A percentile compares a stretch with the other conserved stretches of the same genome.
phyloP scores from a whole-genome alignment of 208 protist genomes.

The Trypanosoma mega region DNA sequence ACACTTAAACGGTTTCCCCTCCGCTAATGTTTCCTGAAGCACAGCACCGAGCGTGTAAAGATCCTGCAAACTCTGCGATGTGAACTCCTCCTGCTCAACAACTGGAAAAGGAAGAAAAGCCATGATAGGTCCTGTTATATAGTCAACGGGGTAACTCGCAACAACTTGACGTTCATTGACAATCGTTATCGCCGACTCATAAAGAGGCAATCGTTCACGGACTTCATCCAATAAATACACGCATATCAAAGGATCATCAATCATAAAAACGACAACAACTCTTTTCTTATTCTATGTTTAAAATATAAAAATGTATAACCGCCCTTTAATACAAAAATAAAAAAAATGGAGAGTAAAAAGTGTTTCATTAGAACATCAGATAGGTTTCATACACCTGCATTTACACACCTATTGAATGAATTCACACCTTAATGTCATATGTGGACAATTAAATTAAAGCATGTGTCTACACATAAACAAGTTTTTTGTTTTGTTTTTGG shows the following conservation, averaged over 20 bases:
- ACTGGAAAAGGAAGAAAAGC: slow-evolving; percentile 44
- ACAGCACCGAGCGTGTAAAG: slow-evolving; percentile 5
- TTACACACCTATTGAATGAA: too few relatives aligned
- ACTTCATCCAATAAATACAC: slow-evolving; percentile 32
- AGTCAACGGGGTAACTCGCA: slow-evolving; percentile 11
- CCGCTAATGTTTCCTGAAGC: not conserved
- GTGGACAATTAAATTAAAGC: too few relatives aligned
- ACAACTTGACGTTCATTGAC: slow-evolving; percentile 11
- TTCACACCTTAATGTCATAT: too few relatives aligned
- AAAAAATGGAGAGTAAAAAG: too few relatives aligned
- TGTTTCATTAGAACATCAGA: too few relatives aligned
- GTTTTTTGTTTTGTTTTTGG: too few relatives aligned
- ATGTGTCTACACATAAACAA: too few relatives aligned
- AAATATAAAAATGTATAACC: slow-evolving; percentile 1
- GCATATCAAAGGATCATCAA: slow-evolving; percentile 16
- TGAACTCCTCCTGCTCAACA: slow-evolving; percentile 19
- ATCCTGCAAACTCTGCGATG: slow-evolving; percentile 7
- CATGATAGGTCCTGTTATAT: not conserved
- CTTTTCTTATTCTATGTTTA: not conserved
- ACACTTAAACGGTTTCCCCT: slow-evolving; percentile 5
- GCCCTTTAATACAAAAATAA: not conserved
- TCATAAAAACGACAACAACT: slow-evolving; percentile 21
- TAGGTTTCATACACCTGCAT: too few relatives aligned
- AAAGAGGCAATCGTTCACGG: slow-evolving; percentile 39
- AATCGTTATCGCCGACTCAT: slow-evolving; percentile 17